Conservation (phyloP, 2,329 filamentous ascomycete species). For the Stagonosporopsis vannaccii region DNA sequence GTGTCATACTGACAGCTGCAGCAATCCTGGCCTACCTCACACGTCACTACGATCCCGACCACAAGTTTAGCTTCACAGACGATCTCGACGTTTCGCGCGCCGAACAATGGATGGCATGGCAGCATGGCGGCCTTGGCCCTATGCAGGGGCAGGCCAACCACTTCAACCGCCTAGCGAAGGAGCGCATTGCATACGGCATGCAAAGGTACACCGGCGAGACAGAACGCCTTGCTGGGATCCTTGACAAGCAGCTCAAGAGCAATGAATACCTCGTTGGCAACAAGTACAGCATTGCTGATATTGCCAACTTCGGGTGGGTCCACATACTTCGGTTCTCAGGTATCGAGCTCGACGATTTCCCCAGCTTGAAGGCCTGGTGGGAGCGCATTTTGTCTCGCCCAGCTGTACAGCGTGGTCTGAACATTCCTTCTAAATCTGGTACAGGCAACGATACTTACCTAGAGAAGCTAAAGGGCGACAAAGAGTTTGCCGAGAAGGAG, state of each 20-base stretch:
- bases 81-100: conserved; percentile 55
- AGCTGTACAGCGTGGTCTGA: conserved; percentile 51
- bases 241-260: conserved; percentile 52
- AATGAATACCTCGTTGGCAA: conserved; percentile 55
- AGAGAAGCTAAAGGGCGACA: conserved; percentile 55
- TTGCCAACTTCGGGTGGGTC: conserved; percentile 56
- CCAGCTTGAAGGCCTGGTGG: conserved; percentile 56
- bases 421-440: conserved; percentile 46
- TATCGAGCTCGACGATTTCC: conserved; percentile 52
- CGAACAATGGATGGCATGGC: conserved; percentile 71
- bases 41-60: conserved; percentile 56
- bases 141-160: conserved; percentile 55
- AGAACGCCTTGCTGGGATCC: conserved; percentile 55
- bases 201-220: conserved; percentile 58
- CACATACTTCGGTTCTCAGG: conserved; percentile 52
- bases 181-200: conserved; percentile 55
- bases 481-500: conserved; percentile 58
- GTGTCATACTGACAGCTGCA: conserved; percentile 19
- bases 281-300: conserved; percentile 57
- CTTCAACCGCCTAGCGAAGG: conserved; percentile 53
- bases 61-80: conserved; percentile 57
- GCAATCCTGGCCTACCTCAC: conserved; percentile 56
- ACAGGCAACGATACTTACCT: conserved; percentile 54
- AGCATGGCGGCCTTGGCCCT: conserved; percentile 53
- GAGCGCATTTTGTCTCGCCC: conserved; percentile 51